phyloP scores from a whole-genome alignment of 768 basidiomycete species.

The Psilocybe azurescens region DNA sequence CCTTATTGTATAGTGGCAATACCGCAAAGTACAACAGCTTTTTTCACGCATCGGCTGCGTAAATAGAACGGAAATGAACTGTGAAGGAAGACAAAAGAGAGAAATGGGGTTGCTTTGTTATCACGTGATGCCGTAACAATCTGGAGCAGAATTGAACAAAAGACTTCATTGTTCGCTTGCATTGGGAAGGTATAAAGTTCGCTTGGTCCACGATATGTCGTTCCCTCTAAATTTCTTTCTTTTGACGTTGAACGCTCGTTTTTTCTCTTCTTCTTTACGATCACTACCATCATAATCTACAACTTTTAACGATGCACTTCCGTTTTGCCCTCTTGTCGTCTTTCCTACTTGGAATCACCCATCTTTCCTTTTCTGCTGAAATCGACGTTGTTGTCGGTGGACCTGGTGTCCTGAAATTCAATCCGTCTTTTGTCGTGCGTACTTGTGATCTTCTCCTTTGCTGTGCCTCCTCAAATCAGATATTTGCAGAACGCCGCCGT shows the following conservation, averaged over 20 bases:
- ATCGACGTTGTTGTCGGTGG: slow-evolving; percentile 57
- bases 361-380: slow-evolving; percentile 39
- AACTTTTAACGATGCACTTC: slow-evolving; percentile 4
- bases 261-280: slow-evolving; percentile 11
- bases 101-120: slow-evolving; percentile 1
- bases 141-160: neutral
- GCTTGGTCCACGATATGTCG: neutral
- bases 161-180: neutral
- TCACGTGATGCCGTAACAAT: slow-evolving; percentile 13
- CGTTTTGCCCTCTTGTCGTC: slow-evolving; percentile 12
- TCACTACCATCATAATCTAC: slow-evolving; percentile 5
- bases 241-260: slow-evolving; percentile 21
- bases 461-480: neutral
- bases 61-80: neutral
- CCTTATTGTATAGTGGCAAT: neutral
- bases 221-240: neutral
- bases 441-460: neutral
- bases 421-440: slow-evolving; percentile 47
- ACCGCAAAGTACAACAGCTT: neutral
- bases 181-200: slow-evolving; percentile 10
- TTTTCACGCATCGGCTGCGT: neutral
- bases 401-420: slow-evolving; percentile 41
- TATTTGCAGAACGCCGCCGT: slow-evolving; percentile 44
- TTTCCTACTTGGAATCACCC: slow-evolving; percentile 25
- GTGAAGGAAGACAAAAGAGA: slow-evolving; percentile 5